Evolutionary conservation across 192 early-diverging fungal genomes (phyloP), one percentile per base, ranked within the genome.

Genomic region (Podila verticillata): DNA sequence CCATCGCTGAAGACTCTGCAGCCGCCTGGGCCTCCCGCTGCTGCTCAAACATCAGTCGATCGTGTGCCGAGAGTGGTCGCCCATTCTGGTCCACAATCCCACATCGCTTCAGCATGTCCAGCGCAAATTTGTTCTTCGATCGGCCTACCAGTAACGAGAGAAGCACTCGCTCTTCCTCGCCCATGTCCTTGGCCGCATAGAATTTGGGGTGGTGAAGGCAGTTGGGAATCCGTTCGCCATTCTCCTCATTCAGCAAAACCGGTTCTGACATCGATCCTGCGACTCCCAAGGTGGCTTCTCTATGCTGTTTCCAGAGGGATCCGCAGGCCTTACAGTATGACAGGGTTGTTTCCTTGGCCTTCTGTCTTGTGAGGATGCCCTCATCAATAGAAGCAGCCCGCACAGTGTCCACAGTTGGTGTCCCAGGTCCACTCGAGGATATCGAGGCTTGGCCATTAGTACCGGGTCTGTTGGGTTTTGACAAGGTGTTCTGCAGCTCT

Each of bases 301-400:
- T 59, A 48, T 80, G 77, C 28, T 80, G 70, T 17, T 65, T 68
- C 77, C 77, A 80, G 24, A 80, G 47, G 0, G 77, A 72, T 1
- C 77, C 77, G 36, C 77, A 80, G 17, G 70, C 70, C 22, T 80
- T 80, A 34, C 77, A 80, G 49, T 71, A 80, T 3, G 36, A 68
- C 20, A 72, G 48, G 1, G 70, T 72, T 10, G 77, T 72, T 34
- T 72, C 77, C 48, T 80, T 72, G 44, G 57, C 65, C 8, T 58
- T 62, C 10, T 34, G 60, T 35, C 48, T 65, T 26, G 19, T 36
- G n/a, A 36, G 47, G 17, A 34, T 35, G 8, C 48, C 70, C 0
- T 63, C 66, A 29, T 72, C 61, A 0, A 72, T 39, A 0, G 77
- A 80, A 0, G 70, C 77, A 29, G 75, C 75, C 12, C 75, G 64